Conservation (phyloP, 768 basidiomycete species). For the Kwoniella dendrophila region DNA sequence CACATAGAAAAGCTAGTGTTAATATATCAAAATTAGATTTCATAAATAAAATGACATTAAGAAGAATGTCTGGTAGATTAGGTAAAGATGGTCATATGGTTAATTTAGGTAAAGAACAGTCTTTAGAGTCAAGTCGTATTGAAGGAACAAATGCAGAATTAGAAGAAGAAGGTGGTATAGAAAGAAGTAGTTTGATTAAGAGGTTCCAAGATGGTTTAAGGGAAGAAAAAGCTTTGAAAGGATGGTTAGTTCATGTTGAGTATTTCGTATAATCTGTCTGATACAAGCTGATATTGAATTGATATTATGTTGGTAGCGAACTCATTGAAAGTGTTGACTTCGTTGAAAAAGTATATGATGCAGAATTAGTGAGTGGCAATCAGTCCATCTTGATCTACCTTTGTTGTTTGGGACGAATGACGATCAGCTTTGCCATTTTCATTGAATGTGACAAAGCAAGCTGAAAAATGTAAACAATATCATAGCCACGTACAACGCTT, state of each 20-base stretch:
- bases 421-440: too few species aligned
- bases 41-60: slow-evolving; percentile 84
- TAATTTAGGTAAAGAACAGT: slow-evolving; percentile 25
- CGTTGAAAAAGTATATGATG: slow-evolving; percentile 67
- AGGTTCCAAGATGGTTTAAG: slow-evolving; percentile 57
- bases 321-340: slow-evolving; percentile 58
- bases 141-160: too few species aligned
- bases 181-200: slow-evolving; percentile 62
- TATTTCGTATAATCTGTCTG: neutral
- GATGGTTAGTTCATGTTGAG: slow-evolving; percentile 27
- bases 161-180: slow-evolving; percentile 5
- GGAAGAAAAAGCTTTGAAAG: slow-evolving; percentile 42
- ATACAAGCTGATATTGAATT: neutral
- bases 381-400: neutral
- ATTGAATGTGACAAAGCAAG: too few species aligned
- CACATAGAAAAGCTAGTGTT: slow-evolving; percentile 79
- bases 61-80: slow-evolving; percentile 62
- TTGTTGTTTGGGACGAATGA: too few species aligned
- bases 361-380: slow-evolving; percentile 51
- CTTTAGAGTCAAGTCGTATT: too few species aligned
- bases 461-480: too few species aligned
- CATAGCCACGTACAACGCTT: slow-evolving; percentile 35
- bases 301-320: slow-evolving; percentile 14
- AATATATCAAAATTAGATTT: slow-evolving; percentile 78
- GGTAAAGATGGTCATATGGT: slow-evolving; percentile 56